Evolutionary conservation across 345 rosid species (phyloP), one percentile per base, ranked within the genome.

Genomic region (Eutrema japonicum): DNA sequence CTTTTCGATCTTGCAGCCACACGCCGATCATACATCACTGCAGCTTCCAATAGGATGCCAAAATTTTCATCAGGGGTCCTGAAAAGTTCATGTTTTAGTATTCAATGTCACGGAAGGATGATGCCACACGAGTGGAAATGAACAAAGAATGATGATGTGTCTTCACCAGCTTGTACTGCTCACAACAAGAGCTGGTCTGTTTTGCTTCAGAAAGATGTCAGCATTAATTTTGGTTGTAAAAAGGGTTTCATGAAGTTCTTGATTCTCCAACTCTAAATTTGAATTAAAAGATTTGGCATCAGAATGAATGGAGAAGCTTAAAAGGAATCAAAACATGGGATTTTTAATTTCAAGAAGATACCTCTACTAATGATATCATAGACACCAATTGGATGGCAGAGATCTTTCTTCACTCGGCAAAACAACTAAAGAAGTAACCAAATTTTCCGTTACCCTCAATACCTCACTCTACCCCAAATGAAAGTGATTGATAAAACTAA

Each of bases 1-100:
- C 84, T 93, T 75, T 84, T 78, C 41, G 86, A 74, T 47, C 89
- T 82, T 43, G 98, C 97, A 66, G 89, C 92, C 77, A 92, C 99
- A 38, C 96, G 90, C 57, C 96, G 88, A 70, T 95, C 96, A 83
- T 92, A 95, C 96, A 92, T 86, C 22, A 95, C 91, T 18, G 98
- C 97, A 62, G 99, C 99, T 84, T 95, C 96, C 68, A 95, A 78
- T 50, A 95, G 91, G 68, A 95, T 85, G 75, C 96, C 86, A 84
- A 95, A 95, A 81, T 95, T 86, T 83, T 95, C 99, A 90, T 95
- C 99, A 53, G 96, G 86, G 32, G 98, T 90, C 99, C 97, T 95
- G 89, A 51, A 77, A 81, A 69, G 14, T 30, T 70, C 27, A 36
- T 51, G 48, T 76, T 63, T 49, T 26, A 50, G 29, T 51, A 32